phyloP scores from a whole-genome alignment of 2,329 filamentous ascomycete genomes.

The Furcasterigmium furcatum region DNA sequence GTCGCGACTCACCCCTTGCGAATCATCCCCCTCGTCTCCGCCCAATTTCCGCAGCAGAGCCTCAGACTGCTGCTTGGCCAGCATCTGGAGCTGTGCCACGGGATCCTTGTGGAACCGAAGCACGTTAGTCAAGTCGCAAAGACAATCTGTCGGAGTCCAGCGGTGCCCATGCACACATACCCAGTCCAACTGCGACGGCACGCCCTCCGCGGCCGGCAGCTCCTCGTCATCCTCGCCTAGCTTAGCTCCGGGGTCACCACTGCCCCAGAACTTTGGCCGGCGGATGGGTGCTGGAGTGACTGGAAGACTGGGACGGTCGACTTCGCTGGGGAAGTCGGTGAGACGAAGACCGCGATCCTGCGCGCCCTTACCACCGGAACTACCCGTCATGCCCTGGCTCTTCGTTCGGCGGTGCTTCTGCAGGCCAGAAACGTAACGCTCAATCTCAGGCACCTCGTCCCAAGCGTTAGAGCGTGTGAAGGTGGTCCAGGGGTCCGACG shows the following conservation, averaged over 20 bases:
- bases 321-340: slow-evolving; percentile 82
- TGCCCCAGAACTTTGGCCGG: slow-evolving; percentile 65
- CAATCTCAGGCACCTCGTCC: slow-evolving; percentile 88
- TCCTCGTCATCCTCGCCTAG: slow-evolving; percentile 52
- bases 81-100: slow-evolving; percentile 63
- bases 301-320: slow-evolving; percentile 82
- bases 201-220: slow-evolving; percentile 75
- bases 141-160: slow-evolving; percentile 49
- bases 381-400: slow-evolving; percentile 19
- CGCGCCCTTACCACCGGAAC: slow-evolving; percentile 14
- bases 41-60: slow-evolving; percentile 53
- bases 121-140: slow-evolving; percentile 54
- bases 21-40: slow-evolving; percentile 19
- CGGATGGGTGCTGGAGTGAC: slow-evolving; percentile 84
- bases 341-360: slow-evolving; percentile 55
- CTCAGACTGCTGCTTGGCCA: slow-evolving; percentile 64
- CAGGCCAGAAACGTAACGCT: slow-evolving; percentile 77
- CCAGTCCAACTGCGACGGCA: slow-evolving; percentile 88
- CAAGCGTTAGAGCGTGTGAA: slow-evolving; percentile 84
- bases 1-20: slow-evolving; percentile 28
- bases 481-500: slow-evolving; percentile 64
- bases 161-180: slow-evolving; percentile 68
- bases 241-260: slow-evolving; percentile 32
- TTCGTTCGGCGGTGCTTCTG: slow-evolving; percentile 52
- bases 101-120: slow-evolving; percentile 61